A percentile compares a stretch with the other conserved stretches of the same genome.
These are phyloP conservation scores for Thielaviopsis punctulata DNA, from an alignment of 2,329 filamentous ascomycete species.

Conservation along the genomic window DNA sequence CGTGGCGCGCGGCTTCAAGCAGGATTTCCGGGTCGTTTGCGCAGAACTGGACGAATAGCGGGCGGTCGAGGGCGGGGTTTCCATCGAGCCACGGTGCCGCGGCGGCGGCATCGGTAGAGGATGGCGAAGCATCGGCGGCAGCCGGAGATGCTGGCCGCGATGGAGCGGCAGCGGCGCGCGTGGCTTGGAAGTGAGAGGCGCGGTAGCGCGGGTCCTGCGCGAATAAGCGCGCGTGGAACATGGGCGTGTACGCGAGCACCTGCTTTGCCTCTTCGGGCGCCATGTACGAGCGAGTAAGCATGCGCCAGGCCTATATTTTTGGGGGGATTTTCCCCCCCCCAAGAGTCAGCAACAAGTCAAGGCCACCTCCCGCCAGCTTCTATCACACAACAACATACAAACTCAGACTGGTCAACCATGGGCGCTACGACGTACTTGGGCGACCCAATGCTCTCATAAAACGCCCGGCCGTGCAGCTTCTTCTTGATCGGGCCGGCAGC, in stretches of 20 bases:
- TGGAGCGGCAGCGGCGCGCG: slow-evolving; percentile 17
- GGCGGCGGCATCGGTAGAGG: background rate
- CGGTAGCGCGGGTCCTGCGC: slow-evolving; percentile 61
- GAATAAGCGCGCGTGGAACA: slow-evolving; percentile 89
- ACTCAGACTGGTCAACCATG: slow-evolving; percentile 98
- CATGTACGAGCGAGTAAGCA: slow-evolving; percentile 88
- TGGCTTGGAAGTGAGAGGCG: slow-evolving; percentile 63
- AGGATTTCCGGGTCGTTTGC: slow-evolving; percentile 71
- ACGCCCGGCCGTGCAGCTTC: slow-evolving; percentile 70
- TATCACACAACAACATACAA: slow-evolving; percentile 45
- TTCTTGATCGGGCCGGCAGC: slow-evolving; percentile 17
- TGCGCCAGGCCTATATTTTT: slow-evolving; percentile 85
- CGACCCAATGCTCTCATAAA: slow-evolving; percentile 87
- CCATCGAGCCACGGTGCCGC: slow-evolving; percentile 56
- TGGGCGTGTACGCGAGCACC: slow-evolving; percentile 81
- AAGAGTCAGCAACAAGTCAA: slow-evolving; percentile 1
- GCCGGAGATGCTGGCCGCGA: slow-evolving; percentile 11
- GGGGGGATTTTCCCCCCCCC: no score
- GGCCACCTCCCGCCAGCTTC: no score
- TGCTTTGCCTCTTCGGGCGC: slow-evolving; percentile 42
- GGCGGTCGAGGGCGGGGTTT: slow-evolving; percentile 67
- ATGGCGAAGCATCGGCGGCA: background rate
- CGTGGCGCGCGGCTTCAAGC: slow-evolving; percentile 59
- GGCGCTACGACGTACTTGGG: slow-evolving; percentile 83
- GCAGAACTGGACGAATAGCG: slow-evolving; percentile 93